Conservation (phyloP, 2,329 filamentous ascomycete species). For the Gyromitra esculenta region DNA sequence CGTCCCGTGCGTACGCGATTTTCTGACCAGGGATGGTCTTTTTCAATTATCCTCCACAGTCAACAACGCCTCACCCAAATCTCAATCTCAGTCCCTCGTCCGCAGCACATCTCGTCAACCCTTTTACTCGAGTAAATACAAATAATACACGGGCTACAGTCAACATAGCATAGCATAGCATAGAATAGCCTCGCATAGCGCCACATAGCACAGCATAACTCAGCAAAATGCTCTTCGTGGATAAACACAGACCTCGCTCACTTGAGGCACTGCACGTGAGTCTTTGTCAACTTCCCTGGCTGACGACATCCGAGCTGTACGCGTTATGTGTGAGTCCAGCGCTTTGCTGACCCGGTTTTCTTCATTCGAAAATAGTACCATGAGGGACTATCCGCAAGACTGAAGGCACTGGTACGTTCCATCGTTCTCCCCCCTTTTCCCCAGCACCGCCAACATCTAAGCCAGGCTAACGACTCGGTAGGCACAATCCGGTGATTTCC, state of each 20-base stretch:
- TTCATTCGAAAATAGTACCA: conserved; percentile 70
- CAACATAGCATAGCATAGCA: conserved; percentile 8
- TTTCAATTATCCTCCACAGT: not conserved
- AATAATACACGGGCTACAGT: not conserved
- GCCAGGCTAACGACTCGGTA: conserved; percentile 60
- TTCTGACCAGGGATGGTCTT: not conserved
- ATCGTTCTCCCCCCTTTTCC: not conserved
- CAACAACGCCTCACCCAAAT: conserved; percentile 16
- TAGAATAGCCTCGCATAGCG: not conserved
- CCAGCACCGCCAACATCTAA: not conserved
- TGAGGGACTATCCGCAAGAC: conserved; percentile 82
- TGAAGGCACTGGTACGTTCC: conserved; percentile 79
- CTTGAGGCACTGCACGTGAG: conserved; percentile 67
- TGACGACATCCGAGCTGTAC: not conserved
- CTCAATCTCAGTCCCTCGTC: not conserved
- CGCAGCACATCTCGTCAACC: conserved; percentile 8
- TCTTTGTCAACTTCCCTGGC: not conserved
- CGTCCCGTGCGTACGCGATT: conserved; percentile 39
- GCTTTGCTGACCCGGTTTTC: not conserved
- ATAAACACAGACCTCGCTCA: conserved; percentile 77
- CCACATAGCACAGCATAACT: not conserved
- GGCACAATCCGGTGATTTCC: conserved; percentile 97
- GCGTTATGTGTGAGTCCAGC: conserved; percentile 9
- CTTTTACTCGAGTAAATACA: not conserved
- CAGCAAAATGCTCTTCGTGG: conserved; percentile 69